A percentile compares a stretch with the other conserved stretches of the same genome.
Evolutionary conservation across 306 rosid genomes (phyloP).

Genomic region (Cucurbita moschata): DNA sequence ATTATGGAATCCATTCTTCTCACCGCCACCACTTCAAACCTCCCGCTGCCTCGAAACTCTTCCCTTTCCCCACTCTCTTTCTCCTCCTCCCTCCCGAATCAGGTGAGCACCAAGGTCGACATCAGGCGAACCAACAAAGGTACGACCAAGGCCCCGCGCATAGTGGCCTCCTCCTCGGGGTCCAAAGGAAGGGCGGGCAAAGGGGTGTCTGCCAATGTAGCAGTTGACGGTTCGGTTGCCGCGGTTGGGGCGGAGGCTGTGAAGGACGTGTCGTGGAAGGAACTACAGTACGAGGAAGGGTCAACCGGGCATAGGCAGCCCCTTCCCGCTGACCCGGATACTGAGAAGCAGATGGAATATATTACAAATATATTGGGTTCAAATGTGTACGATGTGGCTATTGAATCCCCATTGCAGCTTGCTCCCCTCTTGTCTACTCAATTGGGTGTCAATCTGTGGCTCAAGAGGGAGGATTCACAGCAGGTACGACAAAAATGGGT

Average conservation of each 20-base stretch:
- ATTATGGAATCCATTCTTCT: neutral
- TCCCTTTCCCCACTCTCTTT: neutral
- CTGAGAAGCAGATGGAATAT: constrained; percentile 23
- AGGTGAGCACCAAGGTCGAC: neutral
- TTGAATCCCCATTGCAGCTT: constrained; percentile 55
- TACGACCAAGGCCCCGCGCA: neutral
- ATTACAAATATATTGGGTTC: constrained; percentile 62
- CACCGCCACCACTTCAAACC: neutral
- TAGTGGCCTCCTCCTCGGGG: constrained; percentile 25
- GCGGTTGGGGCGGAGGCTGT: neutral
- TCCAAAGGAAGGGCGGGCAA: constrained; percentile 20
- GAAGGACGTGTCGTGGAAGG: constrained; percentile 21
- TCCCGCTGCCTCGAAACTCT: neutral
- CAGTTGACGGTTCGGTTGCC: constrained; percentile 1
- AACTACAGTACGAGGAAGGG: constrained; percentile 51
- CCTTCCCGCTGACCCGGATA: constrained; percentile 12
- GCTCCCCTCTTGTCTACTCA: constrained; percentile 58
- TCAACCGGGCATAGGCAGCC: constrained; percentile 49
- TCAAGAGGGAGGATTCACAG: constrained; percentile 79
- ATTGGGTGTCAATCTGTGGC: constrained; percentile 52
- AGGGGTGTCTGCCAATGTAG: constrained; percentile 7
- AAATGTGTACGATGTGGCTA: constrained; percentile 66
- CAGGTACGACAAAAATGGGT: no score
- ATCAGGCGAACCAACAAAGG: neutral
- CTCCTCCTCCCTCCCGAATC: neutral